Evolutionary conservation across 257 asterid species (phyloP).

Genomic region (Handroanthus guayacan): DNA sequence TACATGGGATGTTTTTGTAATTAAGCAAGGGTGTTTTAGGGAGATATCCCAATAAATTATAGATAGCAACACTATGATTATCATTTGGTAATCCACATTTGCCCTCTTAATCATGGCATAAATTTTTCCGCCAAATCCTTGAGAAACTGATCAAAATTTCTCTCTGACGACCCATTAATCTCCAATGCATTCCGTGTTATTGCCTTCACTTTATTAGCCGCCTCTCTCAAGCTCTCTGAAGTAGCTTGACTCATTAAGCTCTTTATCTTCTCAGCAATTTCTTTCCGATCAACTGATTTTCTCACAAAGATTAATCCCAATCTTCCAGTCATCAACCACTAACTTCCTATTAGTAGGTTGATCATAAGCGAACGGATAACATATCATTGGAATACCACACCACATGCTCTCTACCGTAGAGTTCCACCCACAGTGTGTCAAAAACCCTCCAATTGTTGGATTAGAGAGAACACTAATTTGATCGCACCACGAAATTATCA

Average conservation of each 20-base stretch:
- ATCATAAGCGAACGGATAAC: conserved; percentile 37
- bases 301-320: conserved; percentile 37
- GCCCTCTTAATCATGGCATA: too few relatives aligned
- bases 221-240: conserved; percentile 33
- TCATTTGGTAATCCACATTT: too few relatives aligned
- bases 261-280: conserved; percentile 33
- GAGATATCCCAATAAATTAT: too few relatives aligned
- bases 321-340: conserved; percentile 46
- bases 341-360: conserved; percentile 44
- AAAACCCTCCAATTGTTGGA: not conserved
- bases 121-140: conserved; percentile 30
- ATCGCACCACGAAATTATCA: conserved; percentile 3
- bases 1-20: too few relatives aligned
- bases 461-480: not conserved
- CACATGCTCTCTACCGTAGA: conserved; percentile 33
- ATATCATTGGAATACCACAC: conserved; percentile 50
- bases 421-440: conserved; percentile 13
- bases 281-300: not conserved
- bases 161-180: conserved; percentile 39
- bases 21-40: conserved; percentile 19
- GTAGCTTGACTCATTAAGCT: conserved; percentile 31
- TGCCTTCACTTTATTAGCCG: conserved; percentile 20
- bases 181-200: conserved; percentile 28
- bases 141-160: conserved; percentile 39
- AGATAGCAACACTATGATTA: too few relatives aligned